phyloP scores from a whole-genome alignment of 768 basidiomycete species.

The Lactarius deliciosus region DNA sequence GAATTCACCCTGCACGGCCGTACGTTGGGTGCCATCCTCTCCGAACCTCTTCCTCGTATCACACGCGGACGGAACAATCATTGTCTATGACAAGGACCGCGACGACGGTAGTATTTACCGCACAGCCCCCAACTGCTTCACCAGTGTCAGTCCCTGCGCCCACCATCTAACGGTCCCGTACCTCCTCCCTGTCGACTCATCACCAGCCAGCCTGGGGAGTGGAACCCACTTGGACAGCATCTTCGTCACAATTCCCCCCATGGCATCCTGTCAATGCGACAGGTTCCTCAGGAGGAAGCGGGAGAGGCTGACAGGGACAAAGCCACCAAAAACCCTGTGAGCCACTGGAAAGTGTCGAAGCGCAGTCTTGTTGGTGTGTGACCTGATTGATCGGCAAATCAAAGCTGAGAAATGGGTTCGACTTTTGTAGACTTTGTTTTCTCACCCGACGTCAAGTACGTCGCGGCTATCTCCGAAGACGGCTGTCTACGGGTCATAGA shows the following conservation, averaged over 20 bases:
- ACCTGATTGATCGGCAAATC: not conserved
- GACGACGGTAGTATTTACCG: slow-evolving; percentile 78
- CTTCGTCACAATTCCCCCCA: slow-evolving; percentile 80
- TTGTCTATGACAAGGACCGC: slow-evolving; percentile 88
- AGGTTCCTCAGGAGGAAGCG: slow-evolving; percentile 35
- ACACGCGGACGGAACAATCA: slow-evolving; percentile 85
- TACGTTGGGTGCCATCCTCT: slow-evolving; percentile 84
- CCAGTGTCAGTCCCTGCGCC: slow-evolving; percentile 24
- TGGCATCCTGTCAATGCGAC: slow-evolving; percentile 70
- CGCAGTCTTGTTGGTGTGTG: slow-evolving; percentile 69
- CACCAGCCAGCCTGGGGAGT: slow-evolving; percentile 47
- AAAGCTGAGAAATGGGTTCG: slow-evolving; percentile 11
- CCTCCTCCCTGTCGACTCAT: slow-evolving; percentile 33
- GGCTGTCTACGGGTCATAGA: slow-evolving; percentile 91
- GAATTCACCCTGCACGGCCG: slow-evolving; percentile 80
- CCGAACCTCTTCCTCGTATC: slow-evolving; percentile 81
- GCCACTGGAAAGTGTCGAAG: slow-evolving; percentile 81
- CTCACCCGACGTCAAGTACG: slow-evolving; percentile 88
- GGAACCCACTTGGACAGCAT: slow-evolving; percentile 79
- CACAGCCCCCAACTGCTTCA: slow-evolving; percentile 51
- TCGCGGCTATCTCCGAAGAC: slow-evolving; percentile 90
- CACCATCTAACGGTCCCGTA: slow-evolving; percentile 32
- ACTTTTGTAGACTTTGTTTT: slow-evolving; percentile 74
- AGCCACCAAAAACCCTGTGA: slow-evolving; percentile 80
- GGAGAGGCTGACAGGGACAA: slow-evolving; percentile 58